Evolutionary conservation across 192 early-diverging fungal genomes (phyloP).

Genomic region (Kickxella alabastrina): DNA sequence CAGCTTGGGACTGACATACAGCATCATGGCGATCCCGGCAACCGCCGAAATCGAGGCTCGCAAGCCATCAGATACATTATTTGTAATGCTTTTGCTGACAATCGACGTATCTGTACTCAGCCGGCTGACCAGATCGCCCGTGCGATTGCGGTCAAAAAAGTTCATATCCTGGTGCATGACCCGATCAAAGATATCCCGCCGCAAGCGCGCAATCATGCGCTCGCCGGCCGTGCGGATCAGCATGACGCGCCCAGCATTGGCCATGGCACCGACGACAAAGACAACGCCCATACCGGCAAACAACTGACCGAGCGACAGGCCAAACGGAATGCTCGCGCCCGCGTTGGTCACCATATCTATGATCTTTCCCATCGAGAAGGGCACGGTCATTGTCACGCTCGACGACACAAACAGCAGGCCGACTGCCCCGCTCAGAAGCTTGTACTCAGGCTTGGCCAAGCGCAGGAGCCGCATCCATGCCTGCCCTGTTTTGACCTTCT

Average conservation of each 20-base stretch:
- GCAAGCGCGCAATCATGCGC: constrained; percentile 55
- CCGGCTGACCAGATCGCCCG: constrained; percentile 75
- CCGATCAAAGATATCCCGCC: constrained; percentile 49
- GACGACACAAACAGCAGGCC: constrained; percentile 59
- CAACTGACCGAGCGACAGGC: constrained; percentile 53
- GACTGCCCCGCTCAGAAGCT: constrained; percentile 52
- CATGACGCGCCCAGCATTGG: constrained; percentile 57
- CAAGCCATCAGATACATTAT: constrained; percentile 72
- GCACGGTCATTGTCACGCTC: constrained; percentile 60
- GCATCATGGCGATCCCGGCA: constrained; percentile 64
- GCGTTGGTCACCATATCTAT: constrained; percentile 62
- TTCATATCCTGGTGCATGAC: constrained; percentile 60
- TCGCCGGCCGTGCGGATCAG: constrained; percentile 61
- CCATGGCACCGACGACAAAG: constrained; percentile 54
- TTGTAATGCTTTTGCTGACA: constrained; percentile 70
- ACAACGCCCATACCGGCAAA: constrained; percentile 52
- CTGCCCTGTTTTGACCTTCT: constrained; percentile 18
- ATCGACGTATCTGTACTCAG: constrained; percentile 72
- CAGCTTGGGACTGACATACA: constrained; percentile 62
- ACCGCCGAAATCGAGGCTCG: constrained; percentile 56
- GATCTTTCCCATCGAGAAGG: constrained; percentile 66
- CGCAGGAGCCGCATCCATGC: constrained; percentile 49
- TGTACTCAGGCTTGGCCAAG: constrained; percentile 45
- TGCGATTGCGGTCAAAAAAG: constrained; percentile 60
- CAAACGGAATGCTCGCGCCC: constrained; percentile 36